These are phyloP conservation scores for Fraxinus ornus DNA, from an alignment of 305 asterid genomes.

Conservation along the genomic window DNA sequence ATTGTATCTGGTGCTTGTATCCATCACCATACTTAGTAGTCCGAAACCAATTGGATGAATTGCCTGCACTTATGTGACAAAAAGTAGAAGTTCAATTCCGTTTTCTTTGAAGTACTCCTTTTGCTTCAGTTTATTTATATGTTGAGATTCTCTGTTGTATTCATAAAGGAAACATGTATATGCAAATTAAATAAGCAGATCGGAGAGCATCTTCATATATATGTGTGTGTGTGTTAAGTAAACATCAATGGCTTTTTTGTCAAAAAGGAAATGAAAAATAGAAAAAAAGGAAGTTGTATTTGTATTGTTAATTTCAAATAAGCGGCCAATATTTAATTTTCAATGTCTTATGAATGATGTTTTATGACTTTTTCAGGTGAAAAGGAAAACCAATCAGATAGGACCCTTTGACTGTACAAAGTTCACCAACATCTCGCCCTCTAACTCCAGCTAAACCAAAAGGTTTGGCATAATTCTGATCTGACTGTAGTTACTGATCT, in stretches of 20 bases:
- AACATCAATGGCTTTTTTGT: not conserved
- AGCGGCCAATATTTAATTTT: constrained; percentile 6
- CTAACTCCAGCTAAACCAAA: constrained; percentile 35
- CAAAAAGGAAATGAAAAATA: not conserved
- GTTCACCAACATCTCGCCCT: constrained; percentile 41
- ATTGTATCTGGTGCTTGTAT: not conserved
- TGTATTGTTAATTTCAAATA: not conserved
- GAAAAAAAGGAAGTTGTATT: not conserved
- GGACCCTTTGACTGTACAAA: constrained; percentile 92
- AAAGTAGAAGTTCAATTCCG: not conserved
- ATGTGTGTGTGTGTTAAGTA: not conserved
- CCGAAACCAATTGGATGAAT: not conserved
- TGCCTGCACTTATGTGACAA: not conserved
- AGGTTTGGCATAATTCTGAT: constrained; percentile 35
- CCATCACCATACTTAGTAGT: not conserved
- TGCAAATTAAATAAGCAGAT: not conserved
- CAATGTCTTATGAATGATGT: constrained; percentile 15
- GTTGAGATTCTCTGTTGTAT: not conserved
- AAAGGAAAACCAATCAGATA: constrained; percentile 63
- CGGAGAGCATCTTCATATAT: not conserved
- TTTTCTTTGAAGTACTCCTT: not conserved
- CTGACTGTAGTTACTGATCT: constrained; percentile 28
- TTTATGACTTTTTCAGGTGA: constrained; percentile 59
- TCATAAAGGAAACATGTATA: not conserved
- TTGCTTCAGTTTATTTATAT: not conserved